These are phyloP conservation scores for Xylaria scruposa DNA, from an alignment of 495 filamentous ascomycete species.

Conservation along the genomic window DNA sequence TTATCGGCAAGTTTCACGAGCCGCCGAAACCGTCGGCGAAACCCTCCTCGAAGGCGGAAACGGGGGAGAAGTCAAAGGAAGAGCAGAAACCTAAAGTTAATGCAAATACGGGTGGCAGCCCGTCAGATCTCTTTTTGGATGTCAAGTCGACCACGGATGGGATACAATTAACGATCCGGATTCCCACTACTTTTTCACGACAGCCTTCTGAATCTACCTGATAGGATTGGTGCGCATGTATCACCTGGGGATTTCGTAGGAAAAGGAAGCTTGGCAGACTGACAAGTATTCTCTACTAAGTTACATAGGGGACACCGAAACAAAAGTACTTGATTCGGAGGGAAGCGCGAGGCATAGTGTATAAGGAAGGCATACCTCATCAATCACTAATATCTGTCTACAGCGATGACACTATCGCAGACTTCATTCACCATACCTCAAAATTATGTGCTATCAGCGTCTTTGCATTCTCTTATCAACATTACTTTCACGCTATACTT, in stretches of 20 bases:
- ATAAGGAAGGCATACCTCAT: too few relatives aligned
- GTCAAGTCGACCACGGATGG: slow-evolving; percentile 60
- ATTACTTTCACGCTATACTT: not conserved
- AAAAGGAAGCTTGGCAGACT: not conserved
- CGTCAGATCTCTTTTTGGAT: slow-evolving; percentile 59
- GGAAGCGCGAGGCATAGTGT: not conserved
- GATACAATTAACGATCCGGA: slow-evolving; percentile 58
- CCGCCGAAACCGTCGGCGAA: slow-evolving; percentile 37
- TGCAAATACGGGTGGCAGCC: slow-evolving; percentile 45
- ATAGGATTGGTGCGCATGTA: not conserved
- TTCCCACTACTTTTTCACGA: slow-evolving; percentile 54
- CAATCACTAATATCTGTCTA: not conserved
- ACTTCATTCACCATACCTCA: not conserved
- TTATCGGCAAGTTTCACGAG: slow-evolving; percentile 54
- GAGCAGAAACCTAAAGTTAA: slow-evolving; percentile 49
- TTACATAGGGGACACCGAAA: not conserved
- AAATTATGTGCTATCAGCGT: not conserved
- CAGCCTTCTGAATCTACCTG: not conserved
- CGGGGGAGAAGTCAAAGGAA: slow-evolving; percentile 32
- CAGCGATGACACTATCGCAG: not conserved
- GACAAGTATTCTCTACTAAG: not conserved
- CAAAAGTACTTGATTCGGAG: not conserved
- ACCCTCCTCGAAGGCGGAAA: slow-evolving; percentile 24
- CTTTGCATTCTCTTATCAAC: not conserved
- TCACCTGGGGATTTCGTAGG: too few relatives aligned